phyloP scores from a whole-genome alignment of 352 stramenopile genomes.

The Globisporangium takayamanum region DNA sequence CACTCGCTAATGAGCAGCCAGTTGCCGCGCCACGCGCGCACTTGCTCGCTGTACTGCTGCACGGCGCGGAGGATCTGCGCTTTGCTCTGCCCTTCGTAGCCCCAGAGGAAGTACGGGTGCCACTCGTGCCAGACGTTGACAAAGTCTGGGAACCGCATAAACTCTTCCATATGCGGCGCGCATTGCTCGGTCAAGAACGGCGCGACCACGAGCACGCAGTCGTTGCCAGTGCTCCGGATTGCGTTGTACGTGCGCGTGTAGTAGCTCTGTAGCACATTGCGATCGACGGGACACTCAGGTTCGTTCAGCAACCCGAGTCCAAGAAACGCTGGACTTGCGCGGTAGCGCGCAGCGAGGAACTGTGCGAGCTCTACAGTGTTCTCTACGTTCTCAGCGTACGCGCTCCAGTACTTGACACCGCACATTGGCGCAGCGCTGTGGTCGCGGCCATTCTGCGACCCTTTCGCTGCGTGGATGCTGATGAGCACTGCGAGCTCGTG shows the following conservation, averaged over 20 bases:
- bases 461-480: slow-evolving; percentile 74
- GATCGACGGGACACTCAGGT: slow-evolving; percentile 44
- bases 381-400: slow-evolving; percentile 52
- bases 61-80: slow-evolving; percentile 58
- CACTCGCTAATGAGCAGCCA: slow-evolving; percentile 81
- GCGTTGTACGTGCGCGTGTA: slow-evolving; percentile 48
- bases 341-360: slow-evolving; percentile 50
- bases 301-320: slow-evolving; percentile 83
- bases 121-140: slow-evolving; percentile 42
- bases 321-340: slow-evolving; percentile 34
- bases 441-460: slow-evolving; percentile 77
- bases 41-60: slow-evolving; percentile 41
- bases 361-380: slow-evolving; percentile 56
- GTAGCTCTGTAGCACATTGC: slow-evolving; percentile 42
- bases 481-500: slow-evolving; percentile 65
- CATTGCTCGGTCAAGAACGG: slow-evolving; percentile 48
- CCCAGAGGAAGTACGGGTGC: slow-evolving; percentile 63
- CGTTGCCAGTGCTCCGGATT: slow-evolving; percentile 44
- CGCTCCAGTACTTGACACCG: slow-evolving; percentile 36
- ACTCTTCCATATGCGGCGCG: slow-evolving; percentile 29
- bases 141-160: slow-evolving; percentile 33
- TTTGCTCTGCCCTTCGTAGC: slow-evolving; percentile 45
- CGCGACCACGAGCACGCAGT: slow-evolving; percentile 51
- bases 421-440: slow-evolving; percentile 41
- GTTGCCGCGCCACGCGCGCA: slow-evolving; percentile 57